These are phyloP conservation scores for Millerozyma acaciae DNA, from an alignment of 805 yeast species.

Conservation along the genomic window DNA sequence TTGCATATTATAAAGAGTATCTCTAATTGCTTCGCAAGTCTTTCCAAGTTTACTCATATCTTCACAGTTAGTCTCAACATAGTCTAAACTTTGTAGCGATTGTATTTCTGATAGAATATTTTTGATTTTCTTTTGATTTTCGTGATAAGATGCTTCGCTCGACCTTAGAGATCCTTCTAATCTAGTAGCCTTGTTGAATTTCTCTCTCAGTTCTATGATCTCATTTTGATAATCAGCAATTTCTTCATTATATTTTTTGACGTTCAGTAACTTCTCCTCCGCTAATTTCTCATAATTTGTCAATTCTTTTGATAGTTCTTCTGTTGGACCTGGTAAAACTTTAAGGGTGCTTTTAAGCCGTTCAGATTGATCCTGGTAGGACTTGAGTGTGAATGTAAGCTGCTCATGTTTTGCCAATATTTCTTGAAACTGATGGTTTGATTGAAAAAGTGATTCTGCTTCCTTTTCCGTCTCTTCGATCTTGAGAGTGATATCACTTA, in stretches of 20 bases:
- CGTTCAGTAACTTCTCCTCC: conserved; percentile 13
- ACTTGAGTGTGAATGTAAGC: conserved; percentile 43
- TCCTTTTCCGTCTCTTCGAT: conserved; percentile 53
- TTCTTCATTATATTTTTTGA: conserved; percentile 11
- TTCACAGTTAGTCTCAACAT: too few species aligned
- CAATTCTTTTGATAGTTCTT: conserved; percentile 24
- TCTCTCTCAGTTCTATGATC: not conserved
- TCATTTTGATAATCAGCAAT: conserved; percentile 16
- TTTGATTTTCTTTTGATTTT: conserved; percentile 9
- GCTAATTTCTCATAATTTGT: conserved; percentile 25
- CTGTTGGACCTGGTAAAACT: conserved; percentile 39
- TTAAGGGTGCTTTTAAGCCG: conserved; percentile 48
- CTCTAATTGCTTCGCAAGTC: too few species aligned
- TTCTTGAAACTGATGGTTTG: conserved; percentile 79
- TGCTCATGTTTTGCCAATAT: conserved; percentile 61
- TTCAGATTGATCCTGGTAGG: conserved; percentile 47
- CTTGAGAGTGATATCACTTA: conserved; percentile 44
- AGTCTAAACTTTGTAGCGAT: too few species aligned
- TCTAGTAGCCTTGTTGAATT: conserved; percentile 31
- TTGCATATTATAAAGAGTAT: too few species aligned
- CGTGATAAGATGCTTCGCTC: conserved; percentile 33
- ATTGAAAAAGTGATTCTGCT: conserved; percentile 60
- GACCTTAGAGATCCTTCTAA: conserved; percentile 55
- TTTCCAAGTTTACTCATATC: too few species aligned
- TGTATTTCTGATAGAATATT: too few species aligned